Conservation (phyloP, 1,139 yeast genomes). For the Yamadazyma epiphylla region DNA sequence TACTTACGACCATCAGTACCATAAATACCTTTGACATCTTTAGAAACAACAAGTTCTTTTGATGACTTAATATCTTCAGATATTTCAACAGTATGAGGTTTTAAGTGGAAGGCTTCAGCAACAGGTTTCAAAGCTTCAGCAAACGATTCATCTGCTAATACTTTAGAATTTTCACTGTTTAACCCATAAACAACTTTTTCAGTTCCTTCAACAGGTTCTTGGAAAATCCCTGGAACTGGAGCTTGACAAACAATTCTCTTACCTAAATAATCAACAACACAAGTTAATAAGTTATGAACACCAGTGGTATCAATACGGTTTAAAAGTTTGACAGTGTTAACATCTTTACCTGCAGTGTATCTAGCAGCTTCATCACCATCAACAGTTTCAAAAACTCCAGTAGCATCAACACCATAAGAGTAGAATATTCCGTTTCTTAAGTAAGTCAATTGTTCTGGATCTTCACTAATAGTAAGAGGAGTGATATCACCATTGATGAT, state of each 20-base stretch:
- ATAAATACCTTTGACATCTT: constrained; percentile 77
- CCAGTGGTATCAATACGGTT: constrained; percentile 65
- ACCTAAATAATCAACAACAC: constrained; percentile 87
- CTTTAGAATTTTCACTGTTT: constrained; percentile 54
- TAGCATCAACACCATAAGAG: constrained; percentile 73
- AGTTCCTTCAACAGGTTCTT: constrained; percentile 31
- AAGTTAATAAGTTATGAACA: constrained; percentile 69
- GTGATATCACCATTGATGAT: constrained; percentile 69
- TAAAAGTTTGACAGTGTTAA: constrained; percentile 65
- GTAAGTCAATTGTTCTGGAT: constrained; percentile 58
- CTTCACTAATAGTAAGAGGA: constrained; percentile 79
- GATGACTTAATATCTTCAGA: constrained; percentile 26
- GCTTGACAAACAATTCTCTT: constrained; percentile 87
- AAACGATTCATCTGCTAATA: constrained; percentile 48
- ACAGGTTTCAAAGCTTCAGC: constrained; percentile 54
- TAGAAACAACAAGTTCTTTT: constrained; percentile 59
- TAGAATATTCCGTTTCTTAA: constrained; percentile 83
- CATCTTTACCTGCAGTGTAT: constrained; percentile 75
- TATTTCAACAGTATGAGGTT: constrained; percentile 54
- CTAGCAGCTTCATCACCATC: constrained; percentile 91
- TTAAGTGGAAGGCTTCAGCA: constrained; percentile 75
- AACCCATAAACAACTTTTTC: constrained; percentile 72
- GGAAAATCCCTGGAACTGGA: constrained; percentile 94
- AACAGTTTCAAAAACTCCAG: constrained; percentile 56
- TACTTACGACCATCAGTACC: constrained; percentile 88